Conservation (phyloP, 2,329 filamentous ascomycete genomes). For the Penicillium sp. region DNA sequence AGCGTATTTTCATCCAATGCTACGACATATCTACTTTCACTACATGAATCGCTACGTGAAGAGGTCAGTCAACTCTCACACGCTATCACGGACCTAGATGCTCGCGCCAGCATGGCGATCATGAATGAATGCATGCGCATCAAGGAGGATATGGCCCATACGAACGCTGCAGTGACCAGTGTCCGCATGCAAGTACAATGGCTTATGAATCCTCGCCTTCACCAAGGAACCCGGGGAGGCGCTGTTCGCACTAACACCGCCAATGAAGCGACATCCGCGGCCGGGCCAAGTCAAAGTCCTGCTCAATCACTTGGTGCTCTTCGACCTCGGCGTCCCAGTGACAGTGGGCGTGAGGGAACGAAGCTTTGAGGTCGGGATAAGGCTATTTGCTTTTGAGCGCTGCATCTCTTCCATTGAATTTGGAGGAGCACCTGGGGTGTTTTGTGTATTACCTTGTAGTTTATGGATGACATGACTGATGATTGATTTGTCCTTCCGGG, state of each 20-base stretch:
- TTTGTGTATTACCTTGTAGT: not conserved
- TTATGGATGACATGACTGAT: constrained; percentile 5
- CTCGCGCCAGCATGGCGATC: constrained; percentile 60
- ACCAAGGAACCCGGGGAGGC: constrained; percentile 38
- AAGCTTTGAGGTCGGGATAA: constrained; percentile 26
- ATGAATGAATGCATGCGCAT: constrained; percentile 62
- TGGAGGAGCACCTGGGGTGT: not conserved
- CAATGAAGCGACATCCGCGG: constrained; percentile 18
- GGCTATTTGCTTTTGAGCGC: not conserved
- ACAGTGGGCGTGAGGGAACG: constrained; percentile 44
- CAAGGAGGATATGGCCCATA: constrained; percentile 62
- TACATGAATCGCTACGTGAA: constrained; percentile 61
- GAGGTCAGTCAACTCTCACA: constrained; percentile 57
- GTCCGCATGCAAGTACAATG: constrained; percentile 63
- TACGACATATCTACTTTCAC: constrained; percentile 59
- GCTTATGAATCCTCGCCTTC: constrained; percentile 59
- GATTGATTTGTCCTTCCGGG: not conserved
- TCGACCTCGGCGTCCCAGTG: constrained; percentile 39
- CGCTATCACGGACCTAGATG: constrained; percentile 59
- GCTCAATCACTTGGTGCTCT: constrained; percentile 25
- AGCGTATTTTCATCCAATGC: constrained; percentile 38
- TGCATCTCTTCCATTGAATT: not conserved
- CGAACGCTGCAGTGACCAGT: constrained; percentile 58
- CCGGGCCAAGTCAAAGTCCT: constrained; percentile 28
- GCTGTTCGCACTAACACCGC: constrained; percentile 21